phyloP scores from a whole-genome alignment of 257 asterid species.

The Solanum habrochaites region DNA sequence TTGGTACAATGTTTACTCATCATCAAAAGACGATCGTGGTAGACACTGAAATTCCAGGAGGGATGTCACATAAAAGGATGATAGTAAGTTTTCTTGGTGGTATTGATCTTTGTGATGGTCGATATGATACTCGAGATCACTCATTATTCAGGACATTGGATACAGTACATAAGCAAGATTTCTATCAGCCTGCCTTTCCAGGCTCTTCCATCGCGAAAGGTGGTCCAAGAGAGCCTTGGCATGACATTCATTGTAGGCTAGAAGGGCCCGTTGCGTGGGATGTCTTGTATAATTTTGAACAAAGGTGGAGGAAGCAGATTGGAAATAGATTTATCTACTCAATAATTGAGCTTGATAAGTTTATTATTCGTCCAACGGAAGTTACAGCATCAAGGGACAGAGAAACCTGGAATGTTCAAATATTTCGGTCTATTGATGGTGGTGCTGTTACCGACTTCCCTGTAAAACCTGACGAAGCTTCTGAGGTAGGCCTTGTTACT shows the following conservation, averaged over 20 bases:
- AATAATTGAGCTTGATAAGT: conserved; percentile 27
- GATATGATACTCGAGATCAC: conserved; percentile 59
- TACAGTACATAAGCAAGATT: conserved; percentile 51
- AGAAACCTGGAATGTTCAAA: conserved; percentile 70
- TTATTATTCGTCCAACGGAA: conserved; percentile 31
- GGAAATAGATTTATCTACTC: conserved; percentile 31
- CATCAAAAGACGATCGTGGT: conserved; percentile 74
- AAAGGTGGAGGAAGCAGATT: conserved; percentile 71
- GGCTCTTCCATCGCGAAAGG: conserved; percentile 65
- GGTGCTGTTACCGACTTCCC: conserved; percentile 62
- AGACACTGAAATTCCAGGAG: conserved; percentile 27
- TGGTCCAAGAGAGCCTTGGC: conserved; percentile 98
- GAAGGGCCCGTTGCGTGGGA: conserved; percentile 97
- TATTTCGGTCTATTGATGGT: conserved; percentile 79
- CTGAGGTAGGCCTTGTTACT: conserved; percentile 40
- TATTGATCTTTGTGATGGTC: conserved; percentile 85
- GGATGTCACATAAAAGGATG: conserved; percentile 21
- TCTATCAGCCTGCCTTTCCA: conserved; percentile 81
- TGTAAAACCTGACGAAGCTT: conserved; percentile 30
- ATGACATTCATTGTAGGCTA: conserved; percentile 67
- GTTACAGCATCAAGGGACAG: conserved; percentile 25
- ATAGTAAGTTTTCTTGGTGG: conserved; percentile 77
- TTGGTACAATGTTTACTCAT: conserved; percentile 77
- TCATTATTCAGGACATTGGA: conserved; percentile 52
- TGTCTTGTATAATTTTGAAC: conserved; percentile 80